Evolutionary conservation across 768 basidiomycete genomes (phyloP).

Genomic region (Boletus huronensis): DNA sequence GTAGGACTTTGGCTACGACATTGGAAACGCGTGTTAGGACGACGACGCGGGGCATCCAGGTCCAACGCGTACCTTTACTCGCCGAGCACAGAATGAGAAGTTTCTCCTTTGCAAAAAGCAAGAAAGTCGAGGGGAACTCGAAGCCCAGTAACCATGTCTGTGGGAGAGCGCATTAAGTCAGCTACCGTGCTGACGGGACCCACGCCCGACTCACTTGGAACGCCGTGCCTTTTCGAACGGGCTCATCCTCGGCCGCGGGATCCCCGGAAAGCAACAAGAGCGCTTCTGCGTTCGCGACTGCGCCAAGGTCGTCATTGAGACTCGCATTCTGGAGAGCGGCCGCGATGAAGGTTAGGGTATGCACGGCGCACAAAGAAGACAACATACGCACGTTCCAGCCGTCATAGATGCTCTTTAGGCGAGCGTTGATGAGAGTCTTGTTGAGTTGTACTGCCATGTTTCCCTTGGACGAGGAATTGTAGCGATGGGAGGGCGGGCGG

Average conservation of each 20-base stretch:
- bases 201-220: constrained; percentile 62
- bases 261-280: constrained; percentile 74
- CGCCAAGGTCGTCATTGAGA: constrained; percentile 67
- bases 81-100: constrained; percentile 81
- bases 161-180: constrained; percentile 4
- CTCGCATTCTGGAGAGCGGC: constrained; percentile 47
- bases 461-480: constrained; percentile 7
- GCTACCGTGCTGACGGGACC: not conserved
- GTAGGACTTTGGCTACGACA: constrained; percentile 75
- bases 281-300: constrained; percentile 66
- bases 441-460: constrained; percentile 73
- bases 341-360: constrained; percentile 12
- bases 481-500: constrained; percentile 8
- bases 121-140: constrained; percentile 93
- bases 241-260: constrained; percentile 79
- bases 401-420: constrained; percentile 56
- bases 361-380: constrained; percentile 5
- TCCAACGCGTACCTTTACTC: constrained; percentile 65
- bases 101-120: constrained; percentile 76
- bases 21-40: constrained; percentile 11
- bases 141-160: constrained; percentile 97
- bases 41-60: constrained; percentile 2
- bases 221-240: constrained; percentile 87
- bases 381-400: constrained; percentile 53
- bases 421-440: constrained; percentile 52